phyloP scores from a whole-genome alignment of 352 stramenopile genomes.

The Blastocystis sp. region DNA sequence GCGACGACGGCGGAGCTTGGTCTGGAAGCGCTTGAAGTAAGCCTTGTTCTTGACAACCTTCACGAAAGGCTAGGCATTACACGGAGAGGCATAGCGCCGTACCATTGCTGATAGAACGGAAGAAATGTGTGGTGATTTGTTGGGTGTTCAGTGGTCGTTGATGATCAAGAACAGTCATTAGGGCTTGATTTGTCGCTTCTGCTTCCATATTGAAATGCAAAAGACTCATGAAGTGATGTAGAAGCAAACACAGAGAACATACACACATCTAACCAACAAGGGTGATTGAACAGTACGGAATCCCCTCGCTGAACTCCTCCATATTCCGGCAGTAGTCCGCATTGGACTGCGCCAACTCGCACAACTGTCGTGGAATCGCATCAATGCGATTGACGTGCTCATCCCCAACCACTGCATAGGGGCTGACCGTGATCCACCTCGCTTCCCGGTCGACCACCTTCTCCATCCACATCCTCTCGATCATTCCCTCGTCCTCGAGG shows the following conservation, averaged over 20 bases:
- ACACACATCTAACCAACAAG: neutral
- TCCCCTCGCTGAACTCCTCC: neutral
- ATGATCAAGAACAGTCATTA: neutral
- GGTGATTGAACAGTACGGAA: neutral
- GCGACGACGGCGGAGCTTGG: no score
- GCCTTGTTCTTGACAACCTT: conserved; percentile 95
- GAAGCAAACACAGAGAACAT: neutral
- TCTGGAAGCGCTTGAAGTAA: conserved; percentile 89
- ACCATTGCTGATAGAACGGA: no score
- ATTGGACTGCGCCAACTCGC: neutral
- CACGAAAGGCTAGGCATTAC: no score
- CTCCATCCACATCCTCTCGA: neutral
- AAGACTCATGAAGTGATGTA: neutral
- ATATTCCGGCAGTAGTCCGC: neutral
- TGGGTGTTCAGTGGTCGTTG: neutral
- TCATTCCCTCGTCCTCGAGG: neutral
- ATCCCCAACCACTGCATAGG: neutral
- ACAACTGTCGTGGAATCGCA: neutral
- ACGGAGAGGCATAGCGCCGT: no score
- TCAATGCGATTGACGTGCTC: conserved; percentile 24
- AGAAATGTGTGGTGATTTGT: no score
- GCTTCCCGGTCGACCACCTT: neutral
- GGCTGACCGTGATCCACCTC: conserved; percentile 22
- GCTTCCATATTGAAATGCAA: neutral
- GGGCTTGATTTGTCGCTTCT: no score